These are phyloP conservation scores for Styphnolobium japonicum DNA, from an alignment of 306 rosid genomes.

Conservation along the genomic window DNA sequence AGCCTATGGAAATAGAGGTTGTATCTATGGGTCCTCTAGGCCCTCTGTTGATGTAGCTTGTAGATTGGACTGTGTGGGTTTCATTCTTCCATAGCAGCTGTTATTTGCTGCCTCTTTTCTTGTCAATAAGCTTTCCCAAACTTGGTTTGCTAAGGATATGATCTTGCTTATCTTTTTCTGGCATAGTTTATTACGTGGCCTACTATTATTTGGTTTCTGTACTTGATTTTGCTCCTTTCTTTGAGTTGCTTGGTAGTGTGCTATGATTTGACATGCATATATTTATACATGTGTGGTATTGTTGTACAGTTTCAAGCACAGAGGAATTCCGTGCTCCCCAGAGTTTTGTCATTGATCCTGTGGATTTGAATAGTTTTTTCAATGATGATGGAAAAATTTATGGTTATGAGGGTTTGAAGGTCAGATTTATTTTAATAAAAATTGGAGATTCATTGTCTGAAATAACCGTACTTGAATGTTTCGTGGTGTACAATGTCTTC, in stretches of 20 bases:
- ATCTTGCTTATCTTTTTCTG: not conserved
- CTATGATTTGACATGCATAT: not conserved
- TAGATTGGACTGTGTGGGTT: not conserved
- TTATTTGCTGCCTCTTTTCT: not conserved
- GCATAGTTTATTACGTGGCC: not conserved
- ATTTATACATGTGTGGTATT: not conserved
- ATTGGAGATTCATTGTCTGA: not conserved
- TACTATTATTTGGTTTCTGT: not conserved
- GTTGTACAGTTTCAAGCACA: conserved; percentile 59
- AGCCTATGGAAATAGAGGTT: not conserved
- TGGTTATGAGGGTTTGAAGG: conserved; percentile 92
- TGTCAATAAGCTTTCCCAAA: not conserved
- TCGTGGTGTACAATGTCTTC: not conserved
- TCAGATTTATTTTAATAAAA: conserved; percentile 8
- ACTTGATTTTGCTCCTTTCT: not conserved
- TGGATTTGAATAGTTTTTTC: conserved; percentile 67
- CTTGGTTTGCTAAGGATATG: no score
- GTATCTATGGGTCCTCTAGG: not conserved
- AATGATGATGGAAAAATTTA: conserved; percentile 78
- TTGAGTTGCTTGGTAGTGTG: not conserved
- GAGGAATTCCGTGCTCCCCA: conserved; percentile 61
- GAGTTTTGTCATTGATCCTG: conserved; percentile 50
- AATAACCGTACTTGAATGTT: not conserved
- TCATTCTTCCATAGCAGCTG: not conserved
- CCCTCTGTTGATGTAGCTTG: not conserved